Evolutionary conservation across 2,329 filamentous ascomycete species (phyloP).

Genomic region (Penicillium sp.): DNA sequence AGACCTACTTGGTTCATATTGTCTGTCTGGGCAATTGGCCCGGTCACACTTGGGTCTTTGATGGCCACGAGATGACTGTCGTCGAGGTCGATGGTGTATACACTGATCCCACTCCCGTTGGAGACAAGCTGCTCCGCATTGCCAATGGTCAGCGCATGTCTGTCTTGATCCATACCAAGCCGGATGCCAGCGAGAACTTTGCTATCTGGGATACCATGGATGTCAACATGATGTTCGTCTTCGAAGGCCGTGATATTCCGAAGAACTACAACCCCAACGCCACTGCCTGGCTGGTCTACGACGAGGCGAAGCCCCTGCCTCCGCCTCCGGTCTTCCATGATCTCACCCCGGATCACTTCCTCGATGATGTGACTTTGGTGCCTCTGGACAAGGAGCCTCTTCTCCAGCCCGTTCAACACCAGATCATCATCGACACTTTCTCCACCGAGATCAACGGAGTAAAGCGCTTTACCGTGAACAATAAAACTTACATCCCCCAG

Average conservation of each 20-base stretch:
- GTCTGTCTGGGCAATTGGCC: slow-evolving; percentile 68
- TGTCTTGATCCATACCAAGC: slow-evolving; percentile 56
- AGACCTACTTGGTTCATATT: slow-evolving; percentile 67
- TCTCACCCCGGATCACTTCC: slow-evolving; percentile 50
- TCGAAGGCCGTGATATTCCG: slow-evolving; percentile 48
- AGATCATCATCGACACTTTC: slow-evolving; percentile 41
- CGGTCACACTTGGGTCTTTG: slow-evolving; percentile 46
- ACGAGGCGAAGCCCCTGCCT: slow-evolving; percentile 44
- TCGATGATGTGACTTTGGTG: slow-evolving; percentile 56
- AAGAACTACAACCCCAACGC: slow-evolving; percentile 57
- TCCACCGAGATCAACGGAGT: slow-evolving; percentile 67
- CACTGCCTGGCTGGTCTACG: slow-evolving; percentile 49
- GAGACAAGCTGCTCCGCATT: slow-evolving; percentile 60
- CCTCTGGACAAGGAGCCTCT: slow-evolving; percentile 23
- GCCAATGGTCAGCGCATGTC: slow-evolving; percentile 61
- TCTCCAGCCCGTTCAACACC: slow-evolving; percentile 28
- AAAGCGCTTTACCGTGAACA: slow-evolving; percentile 61
- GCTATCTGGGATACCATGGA: slow-evolving; percentile 67
- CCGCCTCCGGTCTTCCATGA: slow-evolving; percentile 53
- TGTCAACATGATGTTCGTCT: slow-evolving; percentile 45
- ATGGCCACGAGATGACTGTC: slow-evolving; percentile 39
- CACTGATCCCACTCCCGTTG: slow-evolving; percentile 34
- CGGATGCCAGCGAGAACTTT: slow-evolving; percentile 58
- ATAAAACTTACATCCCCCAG: slow-evolving; percentile 67
- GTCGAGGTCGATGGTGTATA: slow-evolving; percentile 38